Percentiles rank a stretch among this genome's conserved stretches.
Conservation (phyloP, 352 stramenopile genomes). For the Pythium vanterpoolii region DNA sequence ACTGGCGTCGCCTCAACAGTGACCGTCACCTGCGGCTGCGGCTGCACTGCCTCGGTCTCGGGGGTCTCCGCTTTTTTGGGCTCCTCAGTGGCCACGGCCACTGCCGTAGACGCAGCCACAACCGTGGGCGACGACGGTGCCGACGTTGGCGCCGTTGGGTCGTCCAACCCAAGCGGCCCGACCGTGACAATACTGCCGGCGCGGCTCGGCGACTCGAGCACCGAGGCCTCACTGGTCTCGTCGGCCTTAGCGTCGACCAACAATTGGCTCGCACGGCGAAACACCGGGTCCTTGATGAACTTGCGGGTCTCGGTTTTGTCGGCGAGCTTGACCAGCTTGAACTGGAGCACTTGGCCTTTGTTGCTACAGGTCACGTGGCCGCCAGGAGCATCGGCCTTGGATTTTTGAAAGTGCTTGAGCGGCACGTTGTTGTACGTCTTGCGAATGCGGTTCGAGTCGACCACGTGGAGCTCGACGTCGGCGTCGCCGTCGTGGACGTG, state of each 20-base stretch:
- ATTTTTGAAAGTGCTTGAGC: slow-evolving; percentile 41
- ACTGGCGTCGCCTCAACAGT: neutral
- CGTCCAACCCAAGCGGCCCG: slow-evolving; percentile 6
- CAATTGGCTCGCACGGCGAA: slow-evolving; percentile 44
- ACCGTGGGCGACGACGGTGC: slow-evolving; percentile 6
- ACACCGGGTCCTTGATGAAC: slow-evolving; percentile 48
- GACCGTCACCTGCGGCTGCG: neutral
- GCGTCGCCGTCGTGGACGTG: slow-evolving; percentile 43
- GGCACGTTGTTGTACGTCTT: slow-evolving; percentile 62
- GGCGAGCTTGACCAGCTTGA: slow-evolving; percentile 34
- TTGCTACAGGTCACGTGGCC: slow-evolving; percentile 44
- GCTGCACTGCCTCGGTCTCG: slow-evolving; percentile 9
- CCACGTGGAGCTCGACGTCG: slow-evolving; percentile 41
- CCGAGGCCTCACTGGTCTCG: slow-evolving; percentile 45
- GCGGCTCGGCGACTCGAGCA: slow-evolving; percentile 45
- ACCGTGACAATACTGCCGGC: slow-evolving; percentile 29
- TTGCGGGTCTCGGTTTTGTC: slow-evolving; percentile 29
- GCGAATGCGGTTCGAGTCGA: slow-evolving; percentile 73
- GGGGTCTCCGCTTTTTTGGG: slow-evolving; percentile 1
- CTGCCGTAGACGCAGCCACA: neutral
- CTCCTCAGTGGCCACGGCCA: neutral
- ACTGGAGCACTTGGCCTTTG: slow-evolving; percentile 41
- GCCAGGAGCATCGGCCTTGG: slow-evolving; percentile 42
- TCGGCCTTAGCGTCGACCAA: slow-evolving; percentile 44
- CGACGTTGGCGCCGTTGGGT: neutral